Percentiles rank a stretch among this genome's conserved stretches.
phyloP scores from a whole-genome alignment of 495 filamentous ascomycete genomes.

The Lepidopterella palustris region DNA sequence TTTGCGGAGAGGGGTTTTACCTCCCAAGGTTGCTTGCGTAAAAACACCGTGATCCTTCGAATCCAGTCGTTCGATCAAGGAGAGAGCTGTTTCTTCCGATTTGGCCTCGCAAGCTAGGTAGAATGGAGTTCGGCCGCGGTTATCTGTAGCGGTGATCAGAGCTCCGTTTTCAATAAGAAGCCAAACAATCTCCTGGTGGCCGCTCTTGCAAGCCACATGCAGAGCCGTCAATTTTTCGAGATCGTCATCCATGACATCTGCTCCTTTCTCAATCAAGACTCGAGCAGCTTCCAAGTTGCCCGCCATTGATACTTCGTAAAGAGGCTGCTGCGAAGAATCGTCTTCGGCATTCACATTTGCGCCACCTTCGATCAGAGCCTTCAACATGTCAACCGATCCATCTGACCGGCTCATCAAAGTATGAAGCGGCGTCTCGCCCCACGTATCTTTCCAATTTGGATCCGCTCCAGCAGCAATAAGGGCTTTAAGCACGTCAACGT shows the following conservation, averaged over 20 bases:
- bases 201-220: not conserved
- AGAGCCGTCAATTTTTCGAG: not conserved
- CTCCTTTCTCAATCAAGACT: not conserved
- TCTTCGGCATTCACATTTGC: not conserved
- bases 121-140: not conserved
- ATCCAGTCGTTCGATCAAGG: not conserved
- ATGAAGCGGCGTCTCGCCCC: not conserved
- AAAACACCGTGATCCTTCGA: not conserved
- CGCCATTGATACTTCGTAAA: not conserved
- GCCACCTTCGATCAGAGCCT: not conserved
- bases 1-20: not conserved
- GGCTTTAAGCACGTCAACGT: not conserved
- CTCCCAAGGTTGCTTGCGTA: not conserved
- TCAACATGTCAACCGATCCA: not conserved
- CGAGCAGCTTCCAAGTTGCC: not conserved
- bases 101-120: not conserved
- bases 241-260: not conserved
- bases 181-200: not conserved
- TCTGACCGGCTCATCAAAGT: not conserved
- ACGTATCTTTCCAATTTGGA: not conserved
- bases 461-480: not conserved
- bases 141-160: not conserved
- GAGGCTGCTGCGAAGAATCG: not conserved
- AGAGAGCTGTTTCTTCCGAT: not conserved
- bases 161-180: not conserved